Conservation (phyloP, 306 rosid species). For the Fagus sylvatica region DNA sequence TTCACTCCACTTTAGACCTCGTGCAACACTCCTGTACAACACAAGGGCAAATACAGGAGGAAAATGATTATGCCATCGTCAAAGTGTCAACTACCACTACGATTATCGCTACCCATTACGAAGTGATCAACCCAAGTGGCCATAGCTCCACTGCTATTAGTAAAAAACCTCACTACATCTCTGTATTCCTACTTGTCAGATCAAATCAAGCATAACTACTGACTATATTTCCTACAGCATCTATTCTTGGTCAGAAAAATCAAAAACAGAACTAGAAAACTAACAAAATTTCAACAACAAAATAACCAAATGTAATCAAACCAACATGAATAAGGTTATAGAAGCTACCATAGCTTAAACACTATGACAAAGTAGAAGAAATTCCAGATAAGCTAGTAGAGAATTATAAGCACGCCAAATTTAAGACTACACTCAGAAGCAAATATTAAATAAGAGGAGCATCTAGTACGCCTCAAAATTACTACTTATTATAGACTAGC, state of each 20-base stretch:
- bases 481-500: conserved; percentile 88
- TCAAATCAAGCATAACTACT: conserved; percentile 44
- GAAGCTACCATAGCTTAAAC: conserved; percentile 65
- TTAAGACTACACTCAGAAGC: conserved; percentile 71
- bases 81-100: conserved; percentile 92
- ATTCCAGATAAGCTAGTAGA: conserved; percentile 58
- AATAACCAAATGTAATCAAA: conserved; percentile 48
- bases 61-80: conserved; percentile 98
- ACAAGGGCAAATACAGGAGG: conserved; percentile 99
- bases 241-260: conserved; percentile 18
- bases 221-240: conserved; percentile 35
- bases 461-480: conserved; percentile 70
- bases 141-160: conserved; percentile 78
- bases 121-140: conserved; percentile 63
- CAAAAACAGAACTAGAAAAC: conserved; percentile 15
- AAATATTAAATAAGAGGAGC: conserved; percentile 65
- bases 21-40: conserved; percentile 98
- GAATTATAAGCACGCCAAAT: conserved; percentile 63
- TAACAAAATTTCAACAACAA: conserved; percentile 30
- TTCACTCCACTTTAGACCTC: conserved; percentile 75
- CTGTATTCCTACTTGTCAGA: conserved; percentile 55
- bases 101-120: conserved; percentile 83
- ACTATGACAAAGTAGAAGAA: conserved; percentile 47
- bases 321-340: conserved; percentile 50
- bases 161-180: conserved; percentile 60